These are phyloP conservation scores for Malus hybrid DNA, from an alignment of 331 rosid species.

Conservation along the genomic window DNA sequence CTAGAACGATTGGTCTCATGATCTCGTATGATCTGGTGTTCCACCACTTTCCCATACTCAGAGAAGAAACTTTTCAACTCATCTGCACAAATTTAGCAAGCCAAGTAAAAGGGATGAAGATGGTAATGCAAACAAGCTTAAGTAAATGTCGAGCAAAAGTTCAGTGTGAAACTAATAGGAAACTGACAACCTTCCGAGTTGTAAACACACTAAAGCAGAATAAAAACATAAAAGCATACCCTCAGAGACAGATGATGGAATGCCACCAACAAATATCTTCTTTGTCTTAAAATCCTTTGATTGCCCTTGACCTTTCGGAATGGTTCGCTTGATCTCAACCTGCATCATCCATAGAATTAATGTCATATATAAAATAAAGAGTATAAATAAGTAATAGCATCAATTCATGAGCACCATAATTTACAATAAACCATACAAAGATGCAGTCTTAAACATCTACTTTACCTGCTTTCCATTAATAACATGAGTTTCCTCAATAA, in stretches of 20 bases:
- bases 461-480: conserved; percentile 51
- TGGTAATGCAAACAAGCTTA: background rate
- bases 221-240: conserved; percentile 18
- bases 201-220: background rate
- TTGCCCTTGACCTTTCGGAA: conserved; percentile 59
- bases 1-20: conserved; percentile 53
- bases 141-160: background rate
- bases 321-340: conserved; percentile 52
- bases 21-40: conserved; percentile 55
- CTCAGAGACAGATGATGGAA: conserved; percentile 45
- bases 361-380: background rate
- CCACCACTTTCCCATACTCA: conserved; percentile 37
- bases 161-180: no score
- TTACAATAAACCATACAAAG: background rate
- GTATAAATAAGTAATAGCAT: background rate
- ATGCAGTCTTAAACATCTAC: background rate
- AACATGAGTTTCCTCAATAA: conserved; percentile 44
- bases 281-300: conserved; percentile 53
- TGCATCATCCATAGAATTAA: background rate
- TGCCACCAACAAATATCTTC: conserved; percentile 64
- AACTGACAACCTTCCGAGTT: background rate
- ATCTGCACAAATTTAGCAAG: conserved; percentile 25
- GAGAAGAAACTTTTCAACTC: conserved; percentile 43
- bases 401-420: background rate
- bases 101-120: background rate